Evolutionary conservation across 2,329 filamentous ascomycete genomes (phyloP), one percentile per base, ranked within the genome.

Genomic region (Plectosphaerella sp.): DNA sequence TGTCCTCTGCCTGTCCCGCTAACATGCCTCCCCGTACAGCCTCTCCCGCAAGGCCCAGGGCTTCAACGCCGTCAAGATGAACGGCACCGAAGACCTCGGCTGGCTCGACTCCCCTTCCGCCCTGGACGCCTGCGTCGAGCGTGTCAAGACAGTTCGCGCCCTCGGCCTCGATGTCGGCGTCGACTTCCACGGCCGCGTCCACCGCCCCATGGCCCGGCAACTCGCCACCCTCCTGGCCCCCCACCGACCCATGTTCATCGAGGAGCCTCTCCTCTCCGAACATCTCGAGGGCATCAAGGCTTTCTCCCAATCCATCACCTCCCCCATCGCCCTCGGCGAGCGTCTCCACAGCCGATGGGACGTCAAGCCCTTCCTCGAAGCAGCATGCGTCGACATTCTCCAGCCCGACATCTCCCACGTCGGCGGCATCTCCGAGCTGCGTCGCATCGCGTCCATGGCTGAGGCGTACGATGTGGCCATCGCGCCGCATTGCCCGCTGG

Each of bases 191-290:
- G 89, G 88, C 3, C 80, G 87, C 9, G 73, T 90, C 0, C 88
- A 91, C 67, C 87, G 86, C 55, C 85, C 87, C n/a, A 91, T 91
- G 87, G 88, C 87, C 0, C 89, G 88, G 59, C 88, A 91, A 59
- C 76, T 92, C 3, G 86, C 85, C 2, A 78, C 79, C 52, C 75
- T 79, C 0, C 74, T 91, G 0, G 86, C 87, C 55, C 86, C 86
- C 0, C 78, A 88, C 57, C 75, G 75, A 1, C 88, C 87, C 0
- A 70, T 91, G n/a, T 91, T 91, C 64, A 84, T 91, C 43, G 88
- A 91, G 63, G 57, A 91, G 58, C 87, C 87, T 0, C 70, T 90
- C 2, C 75, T 91, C 0, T 86, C 80, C 1, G 88, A 91, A 61
- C 84, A 91, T 53, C 64, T 71, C 37, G 84, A 84, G 50, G 84